Conservation (phyloP, 768 basidiomycete species). For the Hirschioporus abietinus region DNA sequence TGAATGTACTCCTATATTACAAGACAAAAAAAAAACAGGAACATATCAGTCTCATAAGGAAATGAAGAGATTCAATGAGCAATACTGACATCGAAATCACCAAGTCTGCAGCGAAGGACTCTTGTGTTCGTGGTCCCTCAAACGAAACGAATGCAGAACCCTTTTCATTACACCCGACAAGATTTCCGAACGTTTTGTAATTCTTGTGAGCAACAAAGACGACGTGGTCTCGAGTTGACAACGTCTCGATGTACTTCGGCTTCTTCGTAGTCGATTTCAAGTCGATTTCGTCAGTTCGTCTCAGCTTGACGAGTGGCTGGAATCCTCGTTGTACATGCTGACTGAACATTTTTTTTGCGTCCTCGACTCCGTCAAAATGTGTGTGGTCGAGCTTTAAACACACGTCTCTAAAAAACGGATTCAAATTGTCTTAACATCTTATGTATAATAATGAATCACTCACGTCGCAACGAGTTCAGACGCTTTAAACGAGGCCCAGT, state of each 20-base stretch:
- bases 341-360: too few species aligned
- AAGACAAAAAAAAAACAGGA: too few species aligned
- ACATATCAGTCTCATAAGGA: too few species aligned
- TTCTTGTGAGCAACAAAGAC: not conserved
- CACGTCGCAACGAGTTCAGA: too few species aligned
- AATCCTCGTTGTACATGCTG: not conserved
- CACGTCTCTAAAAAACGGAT: too few species aligned
- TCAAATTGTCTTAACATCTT: too few species aligned
- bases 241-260: not conserved
- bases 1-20: not conserved
- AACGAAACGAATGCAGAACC: not conserved
- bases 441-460: too few species aligned
- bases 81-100: not conserved
- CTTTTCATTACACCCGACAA: not conserved
- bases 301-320: not conserved
- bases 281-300: not conserved
- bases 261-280: not conserved
- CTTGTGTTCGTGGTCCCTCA: not conserved
- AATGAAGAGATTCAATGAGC: too few species aligned
- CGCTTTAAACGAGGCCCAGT: not conserved
- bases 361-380: too few species aligned
- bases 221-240: not conserved
- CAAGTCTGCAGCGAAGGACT: not conserved
- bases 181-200: not conserved
- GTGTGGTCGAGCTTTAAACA: too few species aligned